Evolutionary conservation across 2,329 filamentous ascomycete genomes (phyloP), one percentile per base, ranked within the genome.

Genomic region (Tympanopsis confertula): DNA sequence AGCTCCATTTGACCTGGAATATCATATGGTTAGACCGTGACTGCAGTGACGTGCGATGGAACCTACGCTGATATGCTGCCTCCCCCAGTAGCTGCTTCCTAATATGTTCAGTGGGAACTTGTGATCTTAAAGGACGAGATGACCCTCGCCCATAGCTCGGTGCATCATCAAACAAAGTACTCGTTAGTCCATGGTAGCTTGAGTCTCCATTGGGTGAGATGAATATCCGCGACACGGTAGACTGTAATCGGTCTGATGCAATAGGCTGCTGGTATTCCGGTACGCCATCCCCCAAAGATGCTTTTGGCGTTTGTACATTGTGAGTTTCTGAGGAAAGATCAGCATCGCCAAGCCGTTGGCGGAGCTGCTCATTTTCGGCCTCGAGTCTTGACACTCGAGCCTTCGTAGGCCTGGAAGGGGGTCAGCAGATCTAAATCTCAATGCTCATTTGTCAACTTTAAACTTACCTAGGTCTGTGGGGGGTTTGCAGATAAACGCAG

Each of bases 151-250:
- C 19, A 28, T 48, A 36, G 30, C 35, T 40, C 26, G 45, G 40
- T 5, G 46, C 45, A 42, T 65, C 63, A 33, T 69, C 65, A 41
- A 66, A 70, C 2, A 69, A 40, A 1, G 65, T 59, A 38, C 66
- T 69, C 3, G 66, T 69, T 2, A 62, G 63, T 0, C 66, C 66
- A 48, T 69, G 66, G 19, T 68, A 69, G 32, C 61, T 66, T 4
- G 65, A 61, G 3, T 58, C 52, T 13, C 56, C 53, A 39, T 63
- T 61, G 4, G 57, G 52, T 7, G 58, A 56, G 3, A 63, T 55
- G 13, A 62, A 52, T 17, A 62, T 62, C 5, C 59, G 47, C 3
- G 54, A 51, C 24, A 54, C 59, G 44, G 35, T 41, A 15, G 40
- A 46, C 29, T 36, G 40, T 5, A 35, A 28, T 17, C 20, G 38